Evolutionary conservation across 805 yeast species (phyloP), one percentile per base, ranked within the genome.

Genomic region (Starmera quercuum): DNA sequence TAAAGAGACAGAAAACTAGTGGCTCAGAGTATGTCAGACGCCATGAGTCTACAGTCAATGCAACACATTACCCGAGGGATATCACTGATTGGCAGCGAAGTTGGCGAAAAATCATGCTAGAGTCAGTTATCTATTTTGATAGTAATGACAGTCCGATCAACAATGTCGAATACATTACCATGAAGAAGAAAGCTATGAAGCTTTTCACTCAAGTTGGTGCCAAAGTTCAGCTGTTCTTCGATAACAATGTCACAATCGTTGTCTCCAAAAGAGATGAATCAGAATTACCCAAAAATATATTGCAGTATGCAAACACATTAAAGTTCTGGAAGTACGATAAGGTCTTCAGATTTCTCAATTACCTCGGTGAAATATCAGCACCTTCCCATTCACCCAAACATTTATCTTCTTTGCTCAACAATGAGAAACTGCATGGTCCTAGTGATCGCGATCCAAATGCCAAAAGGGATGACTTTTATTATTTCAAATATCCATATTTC

Each of bases 271-370:
- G 95, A 39, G 66, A 31, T 61, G 63, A 53, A 55, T 65, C 46
- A 41, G 67, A 47, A 42, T 40, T 51, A 46, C 26, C 64, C 53
- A 10, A 73, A 78, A 51, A 88, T 53, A 75, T 85, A 7, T 71
- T 86, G 44, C 64, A 71, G 34, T 70, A 75, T 41, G 94, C 88
- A 5, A 54, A 67, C 33, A 75, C 74, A 39, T 72, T 82, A 55
- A 85, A 88, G 54, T 82, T 88, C 17, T 90, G 97, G 96, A 75
- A 80, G 26, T 78, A 74, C 47, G 95, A 85, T 36, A 90, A 88
- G 56, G 86, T 88, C 2, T 71, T 77, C 47, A 63, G 95, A 33
- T 88, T 88, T 49, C 66, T 87, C 54, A 71, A 68, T 40, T 75
- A 83, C 54, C 60, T 83, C 46, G 77, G 75, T 31, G 76, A 49